These are phyloP conservation scores for Calonectria crousiana DNA, from an alignment of 2,329 filamentous ascomycete species.

Conservation along the genomic window DNA sequence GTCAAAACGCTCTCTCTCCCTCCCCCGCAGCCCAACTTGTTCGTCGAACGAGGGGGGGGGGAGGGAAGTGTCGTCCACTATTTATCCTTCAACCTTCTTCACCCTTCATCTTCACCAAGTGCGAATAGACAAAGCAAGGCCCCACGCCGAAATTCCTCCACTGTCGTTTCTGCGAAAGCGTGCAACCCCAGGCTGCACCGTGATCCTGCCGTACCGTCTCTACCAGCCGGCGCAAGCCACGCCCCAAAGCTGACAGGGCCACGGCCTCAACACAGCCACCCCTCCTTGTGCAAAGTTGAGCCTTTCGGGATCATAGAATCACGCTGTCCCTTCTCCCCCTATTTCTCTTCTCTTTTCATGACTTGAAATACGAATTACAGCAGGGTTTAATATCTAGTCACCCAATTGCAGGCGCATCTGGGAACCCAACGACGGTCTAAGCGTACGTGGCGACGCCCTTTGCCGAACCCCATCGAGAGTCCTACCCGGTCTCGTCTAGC, in stretches of 20 bases:
- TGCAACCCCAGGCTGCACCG: not conserved
- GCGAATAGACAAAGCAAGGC: not conserved
- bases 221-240: constrained; percentile 6
- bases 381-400: not conserved
- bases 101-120: not conserved
- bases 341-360: not conserved
- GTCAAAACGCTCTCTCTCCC: not conserved
- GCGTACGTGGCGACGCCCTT: not conserved
- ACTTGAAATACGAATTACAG: not conserved
- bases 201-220: not conserved
- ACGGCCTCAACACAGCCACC: constrained; percentile 45
- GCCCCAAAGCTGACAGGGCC: constrained; percentile 18
- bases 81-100: not conserved
- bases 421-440: not conserved
- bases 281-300: constrained; percentile 35
- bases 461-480: not conserved
- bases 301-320: not conserved
- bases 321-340: not conserved
- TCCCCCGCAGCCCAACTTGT: not conserved
- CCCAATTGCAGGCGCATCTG: not conserved
- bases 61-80: not conserved
- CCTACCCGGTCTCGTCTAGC: constrained; percentile 6
- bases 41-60: not conserved
- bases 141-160: not conserved
- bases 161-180: not conserved